Evolutionary conservation across 345 rosid genomes (phyloP).

Genomic region (Atalantia buxifolia): DNA sequence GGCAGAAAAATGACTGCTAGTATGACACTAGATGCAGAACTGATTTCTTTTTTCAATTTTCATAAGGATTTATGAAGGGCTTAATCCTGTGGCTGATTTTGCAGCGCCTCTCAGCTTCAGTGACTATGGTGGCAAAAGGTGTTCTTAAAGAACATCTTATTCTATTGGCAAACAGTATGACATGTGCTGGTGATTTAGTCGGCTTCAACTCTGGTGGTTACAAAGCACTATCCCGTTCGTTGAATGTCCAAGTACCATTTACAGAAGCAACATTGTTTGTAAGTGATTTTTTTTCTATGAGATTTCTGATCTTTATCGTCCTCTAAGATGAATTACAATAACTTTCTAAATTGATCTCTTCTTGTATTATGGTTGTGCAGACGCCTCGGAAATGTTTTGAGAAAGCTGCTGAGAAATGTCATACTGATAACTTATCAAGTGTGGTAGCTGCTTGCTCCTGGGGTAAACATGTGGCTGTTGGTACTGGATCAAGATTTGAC

Average conservation of each 20-base stretch:
- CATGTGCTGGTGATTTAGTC: slow-evolving; percentile 77
- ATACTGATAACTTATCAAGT: slow-evolving; percentile 67
- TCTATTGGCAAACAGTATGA: slow-evolving; percentile 85
- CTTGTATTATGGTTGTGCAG: slow-evolving; percentile 33
- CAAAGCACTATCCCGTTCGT: slow-evolving; percentile 64
- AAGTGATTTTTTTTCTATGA: slow-evolving; percentile 30
- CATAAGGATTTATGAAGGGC: not conserved
- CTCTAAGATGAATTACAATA: slow-evolving; percentile 8
- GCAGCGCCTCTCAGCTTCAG: slow-evolving; percentile 92
- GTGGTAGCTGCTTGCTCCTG: slow-evolving; percentile 92
- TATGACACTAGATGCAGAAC: not conserved
- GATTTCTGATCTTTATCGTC: not conserved
- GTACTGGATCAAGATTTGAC: slow-evolving; percentile 91
- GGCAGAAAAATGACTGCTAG: not conserved
- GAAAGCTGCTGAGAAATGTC: slow-evolving; percentile 87
- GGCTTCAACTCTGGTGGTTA: slow-evolving; percentile 91
- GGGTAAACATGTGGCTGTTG: slow-evolving; percentile 90
- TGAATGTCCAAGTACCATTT: slow-evolving; percentile 88
- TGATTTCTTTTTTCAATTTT: not conserved
- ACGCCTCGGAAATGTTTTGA: slow-evolving; percentile 86
- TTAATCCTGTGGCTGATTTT: slow-evolving; percentile 15
- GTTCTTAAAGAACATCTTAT: slow-evolving; percentile 83
- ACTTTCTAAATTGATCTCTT: not conserved
- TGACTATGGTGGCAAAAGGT: slow-evolving; percentile 79
- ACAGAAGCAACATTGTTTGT: slow-evolving; percentile 92